These are phyloP conservation scores for Dipteronia dyeriana DNA, from an alignment of 345 rosid species.

Conservation along the genomic window DNA sequence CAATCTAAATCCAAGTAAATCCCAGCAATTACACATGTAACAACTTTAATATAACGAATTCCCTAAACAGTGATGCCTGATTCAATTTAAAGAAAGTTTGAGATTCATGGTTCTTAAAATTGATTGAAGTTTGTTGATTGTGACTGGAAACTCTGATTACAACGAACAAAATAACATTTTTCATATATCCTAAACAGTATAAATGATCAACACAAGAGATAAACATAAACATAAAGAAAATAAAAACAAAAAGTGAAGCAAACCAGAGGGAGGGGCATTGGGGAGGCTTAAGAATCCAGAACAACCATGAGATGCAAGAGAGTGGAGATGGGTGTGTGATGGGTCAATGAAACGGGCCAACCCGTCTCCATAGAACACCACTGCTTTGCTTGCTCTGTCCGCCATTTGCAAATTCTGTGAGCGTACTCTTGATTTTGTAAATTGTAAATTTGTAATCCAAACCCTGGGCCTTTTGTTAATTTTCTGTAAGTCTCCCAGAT, in stretches of 20 bases:
- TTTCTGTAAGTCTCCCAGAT: not conserved
- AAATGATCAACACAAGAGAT: not conserved
- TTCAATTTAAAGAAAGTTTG: too few species aligned
- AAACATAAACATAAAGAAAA: too few species aligned
- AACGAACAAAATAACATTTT: not conserved
- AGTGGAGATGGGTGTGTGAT: slow-evolving; percentile 58
- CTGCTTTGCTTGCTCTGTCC: slow-evolving; percentile 85
- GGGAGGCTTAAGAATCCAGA: slow-evolving; percentile 87
- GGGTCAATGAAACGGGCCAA: slow-evolving; percentile 58
- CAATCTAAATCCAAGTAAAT: slow-evolving; percentile 46
- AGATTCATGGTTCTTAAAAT: not conserved
- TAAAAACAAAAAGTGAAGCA: slow-evolving; percentile 4
- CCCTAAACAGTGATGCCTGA: too few species aligned
- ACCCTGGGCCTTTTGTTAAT: not conserved
- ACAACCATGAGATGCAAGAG: slow-evolving; percentile 65
- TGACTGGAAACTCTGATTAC: not conserved
- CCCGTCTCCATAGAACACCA: slow-evolving; percentile 83
- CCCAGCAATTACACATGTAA: slow-evolving; percentile 24
- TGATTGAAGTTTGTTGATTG: too few species aligned
- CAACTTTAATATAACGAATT: slow-evolving; percentile 8
- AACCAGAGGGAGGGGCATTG: slow-evolving; percentile 74
- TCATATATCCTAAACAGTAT: not conserved
- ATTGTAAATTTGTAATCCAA: too few species aligned
- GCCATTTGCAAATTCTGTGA: slow-evolving; percentile 48
- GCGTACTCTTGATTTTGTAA: not conserved